Percentiles rank a stretch among this genome's conserved stretches.
These are phyloP conservation scores for Carallia pectinifolia DNA, from an alignment of 345 rosid species.

Conservation along the genomic window DNA sequence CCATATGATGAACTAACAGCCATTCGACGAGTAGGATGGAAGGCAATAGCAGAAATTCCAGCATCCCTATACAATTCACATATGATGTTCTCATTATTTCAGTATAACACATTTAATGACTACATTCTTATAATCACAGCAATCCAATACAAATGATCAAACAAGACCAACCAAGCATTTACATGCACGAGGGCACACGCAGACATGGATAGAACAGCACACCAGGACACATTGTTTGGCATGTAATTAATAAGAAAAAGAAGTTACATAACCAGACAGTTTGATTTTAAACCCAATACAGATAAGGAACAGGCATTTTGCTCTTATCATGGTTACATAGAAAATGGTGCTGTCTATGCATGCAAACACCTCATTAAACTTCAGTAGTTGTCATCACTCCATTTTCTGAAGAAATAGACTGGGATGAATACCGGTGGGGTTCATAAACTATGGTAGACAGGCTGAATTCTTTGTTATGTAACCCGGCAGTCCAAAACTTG, in stretches of 20 bases:
- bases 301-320: not conserved
- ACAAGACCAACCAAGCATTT: not conserved
- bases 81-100: not conserved
- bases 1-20: conserved; percentile 83
- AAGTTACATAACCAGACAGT: not conserved
- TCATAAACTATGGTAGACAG: conserved; percentile 84
- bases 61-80: conserved; percentile 57
- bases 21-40: conserved; percentile 69
- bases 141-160: not conserved
- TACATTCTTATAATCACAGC: not conserved
- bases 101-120: not conserved
- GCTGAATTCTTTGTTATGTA: conserved; percentile 58
- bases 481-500: conserved; percentile 69
- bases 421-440: conserved; percentile 70
- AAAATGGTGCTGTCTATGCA: not conserved
- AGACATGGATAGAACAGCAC: not conserved
- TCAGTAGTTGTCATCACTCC: not conserved
- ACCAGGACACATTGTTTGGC: not conserved
- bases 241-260: not conserved
- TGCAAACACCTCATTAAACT: not conserved
- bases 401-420: not conserved
- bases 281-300: not conserved
- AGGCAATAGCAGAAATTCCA: conserved; percentile 66
- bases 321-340: not conserved
- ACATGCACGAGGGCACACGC: not conserved